Percentiles rank a stretch among this genome's conserved stretches.
Conservation (phyloP, 2,329 filamentous ascomycete species). For the Drechslerella dactyloides region DNA sequence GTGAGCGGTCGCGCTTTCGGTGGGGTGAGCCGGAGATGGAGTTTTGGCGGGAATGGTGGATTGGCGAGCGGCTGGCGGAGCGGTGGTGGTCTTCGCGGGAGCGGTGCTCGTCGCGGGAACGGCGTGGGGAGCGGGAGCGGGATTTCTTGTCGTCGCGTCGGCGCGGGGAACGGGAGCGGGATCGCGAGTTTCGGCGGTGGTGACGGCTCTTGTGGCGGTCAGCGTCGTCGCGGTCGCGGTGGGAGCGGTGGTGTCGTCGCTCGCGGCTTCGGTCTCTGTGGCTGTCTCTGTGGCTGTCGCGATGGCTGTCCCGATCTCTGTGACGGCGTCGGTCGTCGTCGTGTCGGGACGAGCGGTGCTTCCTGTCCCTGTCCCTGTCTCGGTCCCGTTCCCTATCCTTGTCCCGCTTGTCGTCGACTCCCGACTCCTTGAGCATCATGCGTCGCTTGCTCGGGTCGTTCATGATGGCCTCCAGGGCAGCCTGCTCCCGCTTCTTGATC, state of each 20-base stretch:
- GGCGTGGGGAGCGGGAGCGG: constrained; percentile 21
- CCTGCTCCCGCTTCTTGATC: constrained; percentile 90
- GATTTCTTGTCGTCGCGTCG: constrained; percentile 5
- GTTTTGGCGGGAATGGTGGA: constrained; percentile 31
- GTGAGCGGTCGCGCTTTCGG: constrained; percentile 52
- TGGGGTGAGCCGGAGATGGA: constrained; percentile 28
- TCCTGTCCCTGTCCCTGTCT: constrained; percentile 59
- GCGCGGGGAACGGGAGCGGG: constrained; percentile 47
- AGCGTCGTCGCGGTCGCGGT: constrained; percentile 58
- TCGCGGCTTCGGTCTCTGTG: constrained; percentile 59
- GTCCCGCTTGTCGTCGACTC: constrained; percentile 56
- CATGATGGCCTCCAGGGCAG: constrained; percentile 79
- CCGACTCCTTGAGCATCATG: constrained; percentile 68
- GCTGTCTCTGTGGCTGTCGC: no score
- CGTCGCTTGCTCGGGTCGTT: constrained; percentile 73
- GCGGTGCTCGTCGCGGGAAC: constrained; percentile 14
- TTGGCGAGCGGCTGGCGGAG: constrained; percentile 30
- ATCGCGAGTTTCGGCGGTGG: constrained; percentile 48
- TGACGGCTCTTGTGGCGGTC: constrained; percentile 57
- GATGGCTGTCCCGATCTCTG: constrained; percentile 57
- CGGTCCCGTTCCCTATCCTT: constrained; percentile 57
- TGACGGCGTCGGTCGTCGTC: constrained; percentile 52
- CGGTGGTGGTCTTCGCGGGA: constrained; percentile 29
- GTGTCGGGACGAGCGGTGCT: constrained; percentile 51
- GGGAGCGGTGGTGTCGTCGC: constrained; percentile 59